These are phyloP conservation scores for Amanita pseudoporphyria DNA, from an alignment of 768 basidiomycete genomes.

Conservation along the genomic window DNA sequence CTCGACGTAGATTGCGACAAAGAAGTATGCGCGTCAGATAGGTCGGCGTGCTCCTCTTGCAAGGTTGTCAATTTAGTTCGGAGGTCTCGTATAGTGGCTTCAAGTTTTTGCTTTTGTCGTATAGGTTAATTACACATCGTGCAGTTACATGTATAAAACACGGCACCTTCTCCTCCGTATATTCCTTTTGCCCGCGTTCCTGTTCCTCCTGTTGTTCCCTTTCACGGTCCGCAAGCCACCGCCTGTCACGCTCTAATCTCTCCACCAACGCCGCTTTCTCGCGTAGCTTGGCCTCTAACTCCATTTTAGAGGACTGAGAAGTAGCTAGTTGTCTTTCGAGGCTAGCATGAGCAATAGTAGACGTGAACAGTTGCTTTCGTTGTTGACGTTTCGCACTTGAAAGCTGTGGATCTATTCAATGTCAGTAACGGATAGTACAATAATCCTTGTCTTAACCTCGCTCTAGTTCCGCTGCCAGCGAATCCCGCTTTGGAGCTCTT, in stretches of 20 bases:
- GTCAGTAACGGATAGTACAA: neutral
- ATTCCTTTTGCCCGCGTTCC: constrained; percentile 41
- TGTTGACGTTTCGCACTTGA: constrained; percentile 62
- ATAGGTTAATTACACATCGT: neutral
- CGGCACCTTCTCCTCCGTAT: constrained; percentile 50
- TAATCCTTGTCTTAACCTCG: constrained; percentile 28
- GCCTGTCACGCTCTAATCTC: constrained; percentile 57
- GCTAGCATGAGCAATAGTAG: constrained; percentile 49
- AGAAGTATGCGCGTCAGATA: constrained; percentile 43
- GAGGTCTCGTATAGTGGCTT: constrained; percentile 42
- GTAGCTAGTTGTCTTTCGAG: constrained; percentile 62
- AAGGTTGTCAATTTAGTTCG: constrained; percentile 39
- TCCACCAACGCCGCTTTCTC: constrained; percentile 58
- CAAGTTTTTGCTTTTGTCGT: constrained; percentile 32
- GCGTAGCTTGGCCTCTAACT: constrained; percentile 58
- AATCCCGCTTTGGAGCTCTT: constrained; percentile 47
- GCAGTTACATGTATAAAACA: constrained; percentile 10
- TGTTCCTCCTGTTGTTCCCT: constrained; percentile 59
- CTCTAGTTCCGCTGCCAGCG: constrained; percentile 58
- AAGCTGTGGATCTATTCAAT: constrained; percentile 47
- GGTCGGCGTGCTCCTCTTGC: constrained; percentile 49
- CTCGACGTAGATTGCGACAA: constrained; percentile 41
- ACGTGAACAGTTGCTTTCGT: constrained; percentile 51
- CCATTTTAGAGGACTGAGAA: constrained; percentile 49
- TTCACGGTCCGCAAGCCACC: constrained; percentile 62